Evolutionary conservation across 257 asterid genomes (phyloP).

Genomic region (Solanum lycopersicoides): DNA sequence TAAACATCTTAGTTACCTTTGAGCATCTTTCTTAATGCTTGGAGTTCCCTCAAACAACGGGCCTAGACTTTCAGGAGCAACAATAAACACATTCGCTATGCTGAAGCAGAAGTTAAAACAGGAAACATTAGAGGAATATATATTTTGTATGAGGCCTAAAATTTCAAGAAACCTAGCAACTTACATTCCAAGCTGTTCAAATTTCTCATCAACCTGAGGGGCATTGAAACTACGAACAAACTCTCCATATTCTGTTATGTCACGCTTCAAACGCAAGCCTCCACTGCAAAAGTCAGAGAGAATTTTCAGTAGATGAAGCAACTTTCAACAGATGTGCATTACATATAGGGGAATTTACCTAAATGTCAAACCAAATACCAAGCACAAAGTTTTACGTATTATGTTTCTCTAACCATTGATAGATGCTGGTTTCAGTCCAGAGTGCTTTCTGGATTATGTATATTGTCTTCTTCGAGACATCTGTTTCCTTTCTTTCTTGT

Average conservation of each 20-base stretch:
- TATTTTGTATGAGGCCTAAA: not conserved
- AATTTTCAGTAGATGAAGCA: not conserved
- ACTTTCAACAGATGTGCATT: not conserved
- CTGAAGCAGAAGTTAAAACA: constrained; percentile 29
- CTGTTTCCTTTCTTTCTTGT: not conserved
- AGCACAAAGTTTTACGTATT: not conserved
- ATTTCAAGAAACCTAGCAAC: constrained; percentile 8
- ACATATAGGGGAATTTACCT: not conserved
- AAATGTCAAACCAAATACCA: not conserved
- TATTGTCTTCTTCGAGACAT: not conserved
- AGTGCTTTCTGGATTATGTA: not conserved
- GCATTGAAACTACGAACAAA: constrained; percentile 92
- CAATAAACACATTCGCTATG: constrained; percentile 44
- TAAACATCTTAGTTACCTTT: constrained; percentile 41
- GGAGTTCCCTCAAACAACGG: constrained; percentile 94
- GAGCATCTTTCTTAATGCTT: constrained; percentile 93
- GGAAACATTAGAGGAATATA: not conserved
- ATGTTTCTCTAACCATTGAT: not conserved
- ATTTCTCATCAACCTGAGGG: constrained; percentile 94
- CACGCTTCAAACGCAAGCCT: constrained; percentile 96
- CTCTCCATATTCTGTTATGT: constrained; percentile 94
- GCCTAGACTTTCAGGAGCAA: constrained; percentile 94
- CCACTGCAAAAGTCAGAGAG: constrained; percentile 61
- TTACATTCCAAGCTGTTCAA: constrained; percentile 92
- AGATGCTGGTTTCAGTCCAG: not conserved